Evolutionary conservation across 129 eudicot species (phyloP), one percentile per base, ranked within the genome.

Genomic region (Cynara cardunculus): DNA sequence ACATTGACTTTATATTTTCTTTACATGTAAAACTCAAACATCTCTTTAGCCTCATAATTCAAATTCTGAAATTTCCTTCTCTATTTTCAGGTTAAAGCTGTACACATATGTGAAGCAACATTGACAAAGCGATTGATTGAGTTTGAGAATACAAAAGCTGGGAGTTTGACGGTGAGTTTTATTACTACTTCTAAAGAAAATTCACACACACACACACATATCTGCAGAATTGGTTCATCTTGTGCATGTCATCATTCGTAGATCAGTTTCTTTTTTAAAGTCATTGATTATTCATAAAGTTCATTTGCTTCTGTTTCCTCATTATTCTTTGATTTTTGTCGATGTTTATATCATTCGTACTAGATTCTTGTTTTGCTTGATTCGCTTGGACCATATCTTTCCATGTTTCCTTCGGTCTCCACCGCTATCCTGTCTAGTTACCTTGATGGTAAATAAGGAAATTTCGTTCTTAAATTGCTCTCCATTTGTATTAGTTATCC

Each of bases 91-190:
- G 86, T 88, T 25, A 93, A 71, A 73, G 80, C 66, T 70, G 98
- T 93, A 16, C 98, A 88, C 80, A 66, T 91, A 68, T 93, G 98
- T 82, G 97, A 93, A 82, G 91, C 93, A 41, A 87, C 93, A 78
- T 78, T 91, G 84, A 87, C 88, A 25, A 89, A 89, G 86, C 87
- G 93, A 69, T 77, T 93, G 87, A 87, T 93, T 80, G 98, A 93
- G 80, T 93, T 93, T 74, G 98, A 90, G 83, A 87, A 82, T 74
- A 91, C 90, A 2, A 79, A 81, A 24, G 93, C 98, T 1, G 97
- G 89, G 69, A 78, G 93, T 72, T 86, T 89, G 70, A 91, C 94
- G 69, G 92, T 93, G 79, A 69, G 97, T 77, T 74, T 61, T 80
- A 25, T 22, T 83, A 69, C 71, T 81, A 35, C 66, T 46, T 56